Conservation (phyloP, 108 stramenopile genomes). For the Pseudonitzschia delicatissima region DNA sequence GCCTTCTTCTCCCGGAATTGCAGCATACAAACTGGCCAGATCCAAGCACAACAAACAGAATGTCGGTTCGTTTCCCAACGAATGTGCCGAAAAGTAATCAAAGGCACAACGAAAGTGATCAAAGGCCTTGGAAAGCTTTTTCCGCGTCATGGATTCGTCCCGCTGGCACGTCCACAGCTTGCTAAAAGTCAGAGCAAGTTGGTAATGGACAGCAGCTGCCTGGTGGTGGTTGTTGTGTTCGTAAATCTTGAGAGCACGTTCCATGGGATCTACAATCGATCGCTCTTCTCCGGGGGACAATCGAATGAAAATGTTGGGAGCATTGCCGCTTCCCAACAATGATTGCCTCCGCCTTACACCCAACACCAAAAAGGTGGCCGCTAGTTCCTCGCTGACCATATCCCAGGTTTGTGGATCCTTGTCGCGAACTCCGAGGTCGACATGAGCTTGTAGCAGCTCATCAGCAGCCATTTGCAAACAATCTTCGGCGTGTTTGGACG, state of each 20-base stretch:
- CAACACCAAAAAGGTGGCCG: conserved; percentile 73
- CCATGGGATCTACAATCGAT: conserved; percentile 78
- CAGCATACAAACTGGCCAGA: conserved; percentile 68
- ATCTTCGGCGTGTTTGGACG: conserved; percentile 55
- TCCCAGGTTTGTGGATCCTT: conserved; percentile 76
- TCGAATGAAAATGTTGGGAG: conserved; percentile 51
- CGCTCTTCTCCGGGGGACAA: conserved; percentile 71
- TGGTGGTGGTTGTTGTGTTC: conserved; percentile 70
- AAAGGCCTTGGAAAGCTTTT: conserved; percentile 76
- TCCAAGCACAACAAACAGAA: conserved; percentile 79
- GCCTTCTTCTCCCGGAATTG: conserved; percentile 70
- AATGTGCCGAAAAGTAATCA: conserved; percentile 50
- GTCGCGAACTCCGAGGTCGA: conserved; percentile 64
- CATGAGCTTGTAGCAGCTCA: conserved; percentile 74
- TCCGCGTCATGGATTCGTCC: conserved; percentile 71
- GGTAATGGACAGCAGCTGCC: conserved; percentile 84
- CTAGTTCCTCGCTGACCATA: conserved; percentile 82
- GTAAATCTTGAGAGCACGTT: conserved; percentile 70
- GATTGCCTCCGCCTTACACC: conserved; percentile 80
- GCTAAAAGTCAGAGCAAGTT: conserved; percentile 70
- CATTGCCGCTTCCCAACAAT: conserved; percentile 46
- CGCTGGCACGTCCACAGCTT: conserved; percentile 85
- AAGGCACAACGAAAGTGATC: conserved; percentile 63
- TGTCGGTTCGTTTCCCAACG: conserved; percentile 67
- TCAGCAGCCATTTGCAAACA: conserved; percentile 74